Evolutionary conservation across 176 grass and related monocot species (phyloP).

Genomic region (Avena eriantha): DNA sequence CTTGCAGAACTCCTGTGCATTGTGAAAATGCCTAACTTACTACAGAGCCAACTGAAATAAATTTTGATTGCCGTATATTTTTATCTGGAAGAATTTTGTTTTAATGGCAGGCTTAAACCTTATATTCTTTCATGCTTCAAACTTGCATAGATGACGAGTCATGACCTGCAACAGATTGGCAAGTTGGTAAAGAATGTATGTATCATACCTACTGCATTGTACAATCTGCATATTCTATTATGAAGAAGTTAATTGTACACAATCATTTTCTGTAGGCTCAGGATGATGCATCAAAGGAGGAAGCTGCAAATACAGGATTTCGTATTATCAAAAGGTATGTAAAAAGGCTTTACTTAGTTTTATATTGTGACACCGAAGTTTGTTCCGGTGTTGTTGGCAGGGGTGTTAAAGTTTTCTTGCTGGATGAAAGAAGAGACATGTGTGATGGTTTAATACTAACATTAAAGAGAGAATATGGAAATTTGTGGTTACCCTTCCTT

Average conservation of each 20-base stretch:
- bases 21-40: background rate
- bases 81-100: conserved; percentile 19
- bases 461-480: conserved; percentile 18
- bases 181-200: conserved; percentile 20
- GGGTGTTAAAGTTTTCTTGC: background rate
- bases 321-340: background rate
- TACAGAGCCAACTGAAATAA: background rate
- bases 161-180: background rate
- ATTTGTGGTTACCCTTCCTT: background rate
- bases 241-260: background rate
- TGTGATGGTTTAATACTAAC: conserved; percentile 20
- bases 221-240: background rate
- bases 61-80: background rate
- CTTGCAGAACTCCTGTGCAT: background rate
- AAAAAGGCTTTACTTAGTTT: conserved; percentile 1
- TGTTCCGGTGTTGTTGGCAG: background rate
- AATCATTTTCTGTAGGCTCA: conserved; percentile 31
- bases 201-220: conserved; percentile 21
- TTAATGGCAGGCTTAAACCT: conserved; percentile 2
- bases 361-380: conserved; percentile 19
- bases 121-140: background rate
- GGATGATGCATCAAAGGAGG: background rate
- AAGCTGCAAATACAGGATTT: background rate
- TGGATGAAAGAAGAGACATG: conserved; percentile 18
- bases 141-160: conserved; percentile 12